phyloP scores from a whole-genome alignment of 2,329 filamentous ascomycete genomes.

The Dendrostoma leiphaemia region DNA sequence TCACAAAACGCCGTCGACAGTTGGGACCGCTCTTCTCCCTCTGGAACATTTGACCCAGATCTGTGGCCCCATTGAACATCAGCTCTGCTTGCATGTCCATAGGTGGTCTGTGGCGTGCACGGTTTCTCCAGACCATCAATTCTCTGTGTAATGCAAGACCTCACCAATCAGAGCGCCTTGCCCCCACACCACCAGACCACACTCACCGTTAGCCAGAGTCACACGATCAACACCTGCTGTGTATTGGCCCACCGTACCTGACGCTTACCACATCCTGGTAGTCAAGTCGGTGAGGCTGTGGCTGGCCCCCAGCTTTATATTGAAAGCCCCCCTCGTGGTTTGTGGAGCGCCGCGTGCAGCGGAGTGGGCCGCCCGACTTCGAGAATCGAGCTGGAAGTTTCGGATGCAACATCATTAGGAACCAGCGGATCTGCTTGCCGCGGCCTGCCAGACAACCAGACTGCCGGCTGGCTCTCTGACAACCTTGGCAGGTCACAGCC shows the following conservation, averaged over 20 bases:
- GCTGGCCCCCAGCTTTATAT: constrained; percentile 1
- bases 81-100: too few relatives aligned
- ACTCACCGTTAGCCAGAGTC: constrained; percentile 5
- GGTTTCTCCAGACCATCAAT: too few relatives aligned
- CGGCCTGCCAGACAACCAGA: background rate
- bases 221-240: constrained; percentile 7
- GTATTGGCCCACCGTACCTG: constrained; percentile 6
- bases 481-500: background rate
- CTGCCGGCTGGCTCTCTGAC: background rate
- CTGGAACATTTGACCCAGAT: background rate
- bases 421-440: background rate
- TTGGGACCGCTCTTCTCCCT: background rate
- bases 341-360: constrained; percentile 2
- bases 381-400: background rate
- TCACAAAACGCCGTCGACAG: background rate
- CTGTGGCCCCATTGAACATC: too few relatives aligned
- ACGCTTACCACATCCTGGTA: background rate
- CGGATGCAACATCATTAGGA: background rate
- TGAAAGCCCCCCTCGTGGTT: constrained; percentile 1
- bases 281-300: constrained; percentile 12
- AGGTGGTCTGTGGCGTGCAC: too few relatives aligned
- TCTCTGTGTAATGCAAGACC: too few relatives aligned
- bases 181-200: background rate
- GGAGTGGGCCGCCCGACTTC: background rate
- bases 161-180: background rate